Evolutionary conservation across 2,329 filamentous ascomycete species (phyloP), one percentile per base, ranked within the genome.

Genomic region (Fusarium lyarnte): DNA sequence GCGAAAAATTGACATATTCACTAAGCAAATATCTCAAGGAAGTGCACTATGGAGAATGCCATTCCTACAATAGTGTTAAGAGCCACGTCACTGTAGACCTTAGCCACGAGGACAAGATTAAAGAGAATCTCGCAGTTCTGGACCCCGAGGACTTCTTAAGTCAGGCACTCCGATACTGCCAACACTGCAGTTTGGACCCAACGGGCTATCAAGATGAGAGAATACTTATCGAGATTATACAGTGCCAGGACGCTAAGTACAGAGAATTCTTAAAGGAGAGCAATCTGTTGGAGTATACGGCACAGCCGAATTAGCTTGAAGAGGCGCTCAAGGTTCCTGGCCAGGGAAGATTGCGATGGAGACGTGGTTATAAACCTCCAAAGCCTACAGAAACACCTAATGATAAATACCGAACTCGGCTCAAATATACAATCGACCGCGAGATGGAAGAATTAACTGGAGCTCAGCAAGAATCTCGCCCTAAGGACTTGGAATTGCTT

Each of bases 341-440:
- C 33, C 14, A 33, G 12, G 33, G 33, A 33, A 12, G 16, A 33
- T 4, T 17, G 6, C 16, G 8, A 35, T 35, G 41, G n/a, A 23
- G 14, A 23, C n/a, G 6, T 42, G 2, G n/a, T 14, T 6, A 42
- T 16, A 9, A 23, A 16, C 39, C 12, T 41, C 21, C n/a, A 2
- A 11, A 42, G 5, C 42, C 43, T 45, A 8, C 25, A 2, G 23
- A 45, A 25, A 45, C 19, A 16, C 12, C 4, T 0, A 9, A 46
- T 0, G 19, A 29, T 0, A 29, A 16, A 14, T 6, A 5, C 8
- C 19, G 25, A 29, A 9, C 19, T 2, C 25, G 31, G 10, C 27
- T 47, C 3, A n/a, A n/a, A 9, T 12, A 17, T 8, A n/a, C 27
- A 2, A 47, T 23, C 14, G 27, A n/a, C 14, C n/a, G 14, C 6